A percentile compares a stretch with the other conserved stretches of the same genome.
These are phyloP conservation scores for Entomortierella chlamydospora DNA, from an alignment of 192 early-diverging fungal genomes.

Conservation along the genomic window DNA sequence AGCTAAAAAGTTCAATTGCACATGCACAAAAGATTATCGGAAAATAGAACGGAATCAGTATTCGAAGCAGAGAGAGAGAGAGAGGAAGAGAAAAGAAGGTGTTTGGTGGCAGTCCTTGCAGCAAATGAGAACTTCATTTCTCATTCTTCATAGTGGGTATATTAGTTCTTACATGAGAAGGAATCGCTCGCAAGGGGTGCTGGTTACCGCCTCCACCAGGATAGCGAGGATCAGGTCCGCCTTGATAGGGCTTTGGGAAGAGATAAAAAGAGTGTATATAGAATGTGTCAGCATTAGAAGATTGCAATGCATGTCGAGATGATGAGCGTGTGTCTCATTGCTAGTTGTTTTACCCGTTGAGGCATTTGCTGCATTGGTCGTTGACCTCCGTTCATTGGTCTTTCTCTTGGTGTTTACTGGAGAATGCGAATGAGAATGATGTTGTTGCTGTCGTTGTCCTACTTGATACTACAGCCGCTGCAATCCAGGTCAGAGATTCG, in stretches of 20 bases:
- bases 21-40: not conserved
- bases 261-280: too few species aligned
- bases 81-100: not conserved
- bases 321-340: not conserved
- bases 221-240: not conserved
- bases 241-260: slow-evolving; percentile 2
- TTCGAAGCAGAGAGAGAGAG: too few species aligned
- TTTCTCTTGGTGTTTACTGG: not conserved
- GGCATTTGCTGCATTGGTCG: slow-evolving; percentile 30
- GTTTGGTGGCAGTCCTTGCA: not conserved
- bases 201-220: slow-evolving; percentile 19
- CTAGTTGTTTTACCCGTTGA: slow-evolving; percentile 6
- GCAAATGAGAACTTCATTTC: not conserved
- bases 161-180: slow-evolving; percentile 34
- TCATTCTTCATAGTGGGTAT: too few species aligned
- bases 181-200: slow-evolving; percentile 33
- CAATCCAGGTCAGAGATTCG: too few species aligned
- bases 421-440: not conserved
- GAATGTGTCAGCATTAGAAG: too few species aligned
- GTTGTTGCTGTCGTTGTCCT: too few species aligned
- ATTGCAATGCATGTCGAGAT: not conserved
- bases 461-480: too few species aligned
- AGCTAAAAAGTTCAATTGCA: slow-evolving; percentile 13
- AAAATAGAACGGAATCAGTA: not conserved
- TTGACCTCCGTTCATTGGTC: slow-evolving; percentile 18